These are phyloP conservation scores for Tetrastigma voinierianum DNA, from an alignment of 164 flowering plant species.

Conservation along the genomic window DNA sequence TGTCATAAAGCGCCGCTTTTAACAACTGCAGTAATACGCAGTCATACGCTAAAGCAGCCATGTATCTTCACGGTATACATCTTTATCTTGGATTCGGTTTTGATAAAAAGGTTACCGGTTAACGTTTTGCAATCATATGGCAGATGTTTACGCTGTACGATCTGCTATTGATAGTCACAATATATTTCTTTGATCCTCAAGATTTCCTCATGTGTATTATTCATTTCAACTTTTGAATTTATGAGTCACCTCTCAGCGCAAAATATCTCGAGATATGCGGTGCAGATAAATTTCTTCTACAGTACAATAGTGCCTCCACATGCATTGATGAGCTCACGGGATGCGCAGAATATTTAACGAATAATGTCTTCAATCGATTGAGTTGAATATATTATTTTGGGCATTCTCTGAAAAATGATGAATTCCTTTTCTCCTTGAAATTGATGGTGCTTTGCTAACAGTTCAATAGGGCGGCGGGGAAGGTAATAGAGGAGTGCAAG, in stretches of 20 bases:
- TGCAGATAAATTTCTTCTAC: constrained; percentile 96
- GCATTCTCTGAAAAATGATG: too few relatives aligned
- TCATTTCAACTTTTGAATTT: constrained; percentile 18
- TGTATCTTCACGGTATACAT: background rate
- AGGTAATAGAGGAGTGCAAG: constrained; percentile 65
- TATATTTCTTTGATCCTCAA: too few relatives aligned
- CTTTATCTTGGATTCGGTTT: background rate
- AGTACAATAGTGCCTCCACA: constrained; percentile 62
- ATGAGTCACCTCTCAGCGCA: constrained; percentile 90
- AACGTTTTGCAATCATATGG: background rate
- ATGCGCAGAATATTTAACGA: constrained; percentile 42
- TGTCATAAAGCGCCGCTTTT: background rate
- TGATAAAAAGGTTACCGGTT: background rate
- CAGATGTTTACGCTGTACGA: background rate
- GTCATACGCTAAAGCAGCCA: background rate
- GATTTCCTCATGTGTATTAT: too few relatives aligned
- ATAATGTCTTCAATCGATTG: background rate
- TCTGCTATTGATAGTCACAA: background rate
- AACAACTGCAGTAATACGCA: background rate
- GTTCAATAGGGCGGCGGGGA: constrained; percentile 77
- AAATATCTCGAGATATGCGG: constrained; percentile 74
- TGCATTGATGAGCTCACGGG: constrained; percentile 67
- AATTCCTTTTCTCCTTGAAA: background rate
- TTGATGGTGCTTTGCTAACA: constrained; percentile 21
- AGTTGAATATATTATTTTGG: too few relatives aligned